Conservation (phyloP, 768 basidiomycete species). For the Naganishia vaughanmartiniae region DNA sequence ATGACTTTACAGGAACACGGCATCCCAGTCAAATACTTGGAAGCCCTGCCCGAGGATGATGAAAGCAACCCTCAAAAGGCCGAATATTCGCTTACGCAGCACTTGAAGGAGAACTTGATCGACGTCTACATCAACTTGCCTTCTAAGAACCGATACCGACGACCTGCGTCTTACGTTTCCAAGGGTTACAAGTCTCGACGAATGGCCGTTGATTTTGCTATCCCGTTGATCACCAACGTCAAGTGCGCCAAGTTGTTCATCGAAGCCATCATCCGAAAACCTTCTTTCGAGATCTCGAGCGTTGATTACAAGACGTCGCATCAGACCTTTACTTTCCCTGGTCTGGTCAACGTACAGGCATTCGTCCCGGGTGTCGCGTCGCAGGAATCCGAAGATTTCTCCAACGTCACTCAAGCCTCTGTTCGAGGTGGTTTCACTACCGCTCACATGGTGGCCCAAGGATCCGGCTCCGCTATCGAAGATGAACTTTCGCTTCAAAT, state of each 20-base stretch:
- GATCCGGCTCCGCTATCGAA: slow-evolving; percentile 62
- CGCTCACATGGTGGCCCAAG: slow-evolving; percentile 72
- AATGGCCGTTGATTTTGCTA: slow-evolving; percentile 98
- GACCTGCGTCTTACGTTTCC: slow-evolving; percentile 93
- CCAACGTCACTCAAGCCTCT: slow-evolving; percentile 71
- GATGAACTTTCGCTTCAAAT: slow-evolving; percentile 68
- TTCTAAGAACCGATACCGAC: slow-evolving; percentile 93
- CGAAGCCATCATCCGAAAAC: slow-evolving; percentile 69
- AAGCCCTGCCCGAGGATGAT: slow-evolving; percentile 68
- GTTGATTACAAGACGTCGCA: slow-evolving; percentile 94
- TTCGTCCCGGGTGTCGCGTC: slow-evolving; percentile 73
- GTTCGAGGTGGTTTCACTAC: slow-evolving; percentile 88
- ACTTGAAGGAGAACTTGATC: slow-evolving; percentile 86
- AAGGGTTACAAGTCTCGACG: slow-evolving; percentile 95
- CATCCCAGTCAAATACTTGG: slow-evolving; percentile 95
- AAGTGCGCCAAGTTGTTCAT: slow-evolving; percentile 96
- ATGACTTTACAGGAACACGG: slow-evolving; percentile 69
- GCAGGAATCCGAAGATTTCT: slow-evolving; percentile 62
- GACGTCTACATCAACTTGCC: slow-evolving; percentile 99
- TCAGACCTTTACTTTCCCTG: slow-evolving; percentile 83
- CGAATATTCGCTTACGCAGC: slow-evolving; percentile 94
- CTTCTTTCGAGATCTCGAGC: slow-evolving; percentile 84
- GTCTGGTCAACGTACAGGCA: slow-evolving; percentile 80
- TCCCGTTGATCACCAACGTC: slow-evolving; percentile 95
- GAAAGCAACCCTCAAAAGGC: slow-evolving; percentile 76